Evolutionary conservation across 805 yeast genomes (phyloP).

Genomic region (Ogataea pignaliae): DNA sequence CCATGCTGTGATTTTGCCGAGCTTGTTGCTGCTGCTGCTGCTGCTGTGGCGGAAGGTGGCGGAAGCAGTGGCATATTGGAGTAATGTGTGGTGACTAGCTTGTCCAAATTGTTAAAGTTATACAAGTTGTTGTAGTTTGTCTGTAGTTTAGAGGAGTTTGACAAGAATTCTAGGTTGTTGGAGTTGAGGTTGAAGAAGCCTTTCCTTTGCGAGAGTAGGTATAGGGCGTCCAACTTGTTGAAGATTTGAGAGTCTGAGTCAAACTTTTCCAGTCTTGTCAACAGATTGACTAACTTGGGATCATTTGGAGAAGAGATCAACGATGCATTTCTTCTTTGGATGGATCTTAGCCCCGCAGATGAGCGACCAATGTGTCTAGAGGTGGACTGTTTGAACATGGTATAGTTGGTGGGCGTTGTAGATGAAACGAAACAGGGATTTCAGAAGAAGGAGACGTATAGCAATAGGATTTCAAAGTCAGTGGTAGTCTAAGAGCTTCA

Average conservation of each 20-base stretch:
- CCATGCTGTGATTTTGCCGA: not conserved
- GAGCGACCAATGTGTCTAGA: too few relatives aligned
- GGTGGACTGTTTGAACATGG: too few relatives aligned
- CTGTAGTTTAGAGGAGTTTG: slow-evolving; percentile 23
- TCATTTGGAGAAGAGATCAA: slow-evolving; percentile 25
- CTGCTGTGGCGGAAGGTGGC: slow-evolving; percentile 5
- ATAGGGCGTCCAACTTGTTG: slow-evolving; percentile 28
- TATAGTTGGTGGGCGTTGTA: too few relatives aligned
- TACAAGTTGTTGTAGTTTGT: slow-evolving; percentile 21
- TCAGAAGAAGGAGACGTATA: too few relatives aligned
- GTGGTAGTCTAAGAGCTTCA: too few relatives aligned
- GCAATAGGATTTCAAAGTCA: too few relatives aligned
- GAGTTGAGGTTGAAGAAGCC: slow-evolving; percentile 28
- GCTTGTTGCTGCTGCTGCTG: slow-evolving; percentile 1
- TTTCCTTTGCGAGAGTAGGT: slow-evolving; percentile 28
- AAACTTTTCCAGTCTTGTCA: slow-evolving; percentile 27
- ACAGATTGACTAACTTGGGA: slow-evolving; percentile 23
- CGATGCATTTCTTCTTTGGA: slow-evolving; percentile 22
- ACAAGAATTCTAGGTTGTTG: slow-evolving; percentile 27
- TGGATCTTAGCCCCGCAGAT: too few relatives aligned
- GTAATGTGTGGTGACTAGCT: slow-evolving; percentile 22
- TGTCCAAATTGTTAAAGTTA: slow-evolving; percentile 26
- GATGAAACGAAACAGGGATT: too few relatives aligned
- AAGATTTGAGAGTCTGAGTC: slow-evolving; percentile 24
- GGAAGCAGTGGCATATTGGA: slow-evolving; percentile 20